These are phyloP conservation scores for Penicillium sp. DNA, from an alignment of 2,329 filamentous ascomycete species.

Conservation along the genomic window DNA sequence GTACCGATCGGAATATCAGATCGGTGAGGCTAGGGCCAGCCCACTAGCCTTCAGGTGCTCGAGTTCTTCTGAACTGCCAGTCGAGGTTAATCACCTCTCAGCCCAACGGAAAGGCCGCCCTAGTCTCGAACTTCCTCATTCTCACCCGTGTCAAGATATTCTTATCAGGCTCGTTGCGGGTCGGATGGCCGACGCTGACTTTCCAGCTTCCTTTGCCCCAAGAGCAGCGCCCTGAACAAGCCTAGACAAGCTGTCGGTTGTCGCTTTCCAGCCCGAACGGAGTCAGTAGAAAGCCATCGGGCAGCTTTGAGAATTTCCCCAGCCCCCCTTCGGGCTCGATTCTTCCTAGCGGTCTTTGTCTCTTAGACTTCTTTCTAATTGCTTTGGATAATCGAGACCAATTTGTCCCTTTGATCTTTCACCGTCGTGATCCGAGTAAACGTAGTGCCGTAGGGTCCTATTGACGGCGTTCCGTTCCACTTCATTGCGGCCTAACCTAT, in stretches of 20 bases:
- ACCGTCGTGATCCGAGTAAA: neutral
- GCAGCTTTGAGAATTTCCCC: conserved; percentile 15
- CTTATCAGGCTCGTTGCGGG: no score
- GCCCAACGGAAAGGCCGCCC: no score
- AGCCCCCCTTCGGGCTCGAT: conserved; percentile 13
- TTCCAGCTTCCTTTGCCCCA: no score
- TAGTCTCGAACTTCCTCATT: no score
- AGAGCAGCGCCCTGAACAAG: neutral
- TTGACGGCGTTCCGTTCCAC: no score
- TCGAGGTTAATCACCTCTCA: conserved; percentile 7
- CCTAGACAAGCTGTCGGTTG: conserved; percentile 3
- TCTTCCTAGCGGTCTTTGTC: conserved; percentile 15
- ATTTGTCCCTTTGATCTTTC: neutral
- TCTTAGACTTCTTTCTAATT: conserved; percentile 14
- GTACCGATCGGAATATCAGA: conserved; percentile 16
- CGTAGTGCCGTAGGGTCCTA: no score
- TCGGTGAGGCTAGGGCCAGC: conserved; percentile 11
- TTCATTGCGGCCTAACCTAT: no score
- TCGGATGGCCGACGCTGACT: no score
- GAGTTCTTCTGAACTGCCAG: conserved; percentile 7
- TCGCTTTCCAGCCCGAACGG: conserved; percentile 2
- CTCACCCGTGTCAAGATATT: no score
- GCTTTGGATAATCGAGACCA: conserved; percentile 14
- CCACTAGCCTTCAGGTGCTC: conserved; percentile 9
- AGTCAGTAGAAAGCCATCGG: conserved; percentile 8